These are phyloP conservation scores for Fragosphaeria purpurea DNA, from an alignment of 2,329 filamentous ascomycete species.

Conservation along the genomic window DNA sequence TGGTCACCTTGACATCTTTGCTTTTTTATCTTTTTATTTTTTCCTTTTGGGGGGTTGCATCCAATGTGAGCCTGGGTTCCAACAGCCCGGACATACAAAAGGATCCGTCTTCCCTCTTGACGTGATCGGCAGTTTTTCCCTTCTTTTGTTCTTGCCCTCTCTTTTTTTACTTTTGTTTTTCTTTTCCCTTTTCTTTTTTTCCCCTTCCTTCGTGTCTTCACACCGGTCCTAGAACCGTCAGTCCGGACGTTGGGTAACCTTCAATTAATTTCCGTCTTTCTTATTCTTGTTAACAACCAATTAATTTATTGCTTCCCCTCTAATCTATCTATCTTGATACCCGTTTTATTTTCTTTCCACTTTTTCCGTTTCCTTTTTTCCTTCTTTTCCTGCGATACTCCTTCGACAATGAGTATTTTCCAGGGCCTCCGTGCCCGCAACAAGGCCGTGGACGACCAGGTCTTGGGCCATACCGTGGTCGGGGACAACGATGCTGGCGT, in stretches of 20 bases:
- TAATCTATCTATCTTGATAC: no score
- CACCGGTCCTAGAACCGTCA: no score
- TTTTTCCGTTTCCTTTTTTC: background rate
- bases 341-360: background rate
- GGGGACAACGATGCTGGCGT: background rate
- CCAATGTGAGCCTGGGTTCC: no score
- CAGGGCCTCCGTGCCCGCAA: conserved; percentile 3
- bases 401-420: conserved; percentile 7
- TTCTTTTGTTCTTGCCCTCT: background rate
- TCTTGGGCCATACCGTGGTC: background rate
- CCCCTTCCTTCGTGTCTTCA: background rate
- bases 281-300: no score
- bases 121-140: background rate
- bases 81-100: background rate
- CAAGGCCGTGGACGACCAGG: background rate
- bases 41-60: no score
- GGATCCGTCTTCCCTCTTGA: background rate
- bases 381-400: background rate
- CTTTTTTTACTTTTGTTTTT: background rate
- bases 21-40: background rate
- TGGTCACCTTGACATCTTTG: background rate
- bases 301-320: no score
- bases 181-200: background rate
- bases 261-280: no score
- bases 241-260: no score